These are phyloP conservation scores for Selaginella moellendorffii DNA, from an alignment of 75 land plant genomes.

Conservation along the genomic window DNA sequence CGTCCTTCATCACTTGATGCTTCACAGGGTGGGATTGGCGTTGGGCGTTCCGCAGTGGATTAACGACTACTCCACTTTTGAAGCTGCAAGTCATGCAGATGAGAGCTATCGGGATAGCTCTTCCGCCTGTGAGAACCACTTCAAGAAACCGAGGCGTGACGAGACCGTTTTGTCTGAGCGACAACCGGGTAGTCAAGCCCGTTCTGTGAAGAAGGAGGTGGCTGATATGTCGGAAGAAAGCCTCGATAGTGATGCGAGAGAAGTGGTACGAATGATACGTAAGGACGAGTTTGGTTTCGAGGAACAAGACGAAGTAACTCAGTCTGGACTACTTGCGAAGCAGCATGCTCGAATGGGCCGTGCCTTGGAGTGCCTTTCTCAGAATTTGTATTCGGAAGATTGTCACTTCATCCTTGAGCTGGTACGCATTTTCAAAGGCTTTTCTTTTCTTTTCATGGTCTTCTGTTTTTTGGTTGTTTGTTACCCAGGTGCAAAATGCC, in stretches of 20 bases:
- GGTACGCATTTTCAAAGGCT: constrained; percentile 30
- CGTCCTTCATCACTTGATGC: constrained; percentile 32
- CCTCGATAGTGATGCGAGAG: constrained; percentile 24
- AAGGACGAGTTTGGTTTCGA: constrained; percentile 84
- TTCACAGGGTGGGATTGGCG: constrained; percentile 65
- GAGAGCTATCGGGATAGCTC: too few species aligned
- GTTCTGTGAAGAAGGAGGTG: not conserved
- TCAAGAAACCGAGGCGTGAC: not conserved
- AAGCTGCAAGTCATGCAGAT: not conserved
- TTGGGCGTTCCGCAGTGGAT: constrained; percentile 71
- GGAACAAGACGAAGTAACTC: constrained; percentile 24
- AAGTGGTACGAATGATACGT: constrained; percentile 52
- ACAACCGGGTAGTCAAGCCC: not conserved
- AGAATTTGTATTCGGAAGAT: constrained; percentile 84
- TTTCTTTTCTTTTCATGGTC: not conserved
- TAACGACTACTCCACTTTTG: constrained; percentile 36
- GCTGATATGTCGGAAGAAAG: not conserved
- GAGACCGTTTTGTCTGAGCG: not conserved
- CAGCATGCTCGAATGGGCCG: constrained; percentile 96
- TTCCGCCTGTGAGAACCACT: not conserved
- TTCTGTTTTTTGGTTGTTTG: constrained; percentile 8
- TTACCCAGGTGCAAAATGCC: constrained; percentile 83
- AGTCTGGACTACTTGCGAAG: constrained; percentile 43
- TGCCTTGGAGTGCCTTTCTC: constrained; percentile 85
- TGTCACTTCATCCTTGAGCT: constrained; percentile 91